Evolutionary conservation across 179 eudicot species (phyloP), one percentile per base, ranked within the genome.

Genomic region (Spinacia oleracea): DNA sequence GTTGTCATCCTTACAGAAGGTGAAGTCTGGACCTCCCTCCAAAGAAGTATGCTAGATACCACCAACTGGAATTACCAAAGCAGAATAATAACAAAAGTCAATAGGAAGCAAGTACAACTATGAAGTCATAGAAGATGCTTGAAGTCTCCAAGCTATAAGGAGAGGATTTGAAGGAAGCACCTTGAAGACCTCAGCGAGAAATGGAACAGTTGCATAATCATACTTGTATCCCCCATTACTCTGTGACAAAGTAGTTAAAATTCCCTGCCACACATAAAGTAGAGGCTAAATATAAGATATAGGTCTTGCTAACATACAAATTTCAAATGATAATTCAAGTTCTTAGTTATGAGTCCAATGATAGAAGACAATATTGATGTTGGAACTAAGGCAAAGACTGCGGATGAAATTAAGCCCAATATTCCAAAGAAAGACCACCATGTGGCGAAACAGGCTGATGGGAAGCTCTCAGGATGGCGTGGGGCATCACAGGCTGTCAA

Each of bases 131-230:
- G 48, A 74, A 40, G 48, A 42, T 25, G 79, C 27, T 68, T 16
- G 74, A 43, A 53, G 21, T 55, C 23, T 63, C 27, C 73, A 15
- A 40, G 48, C 46, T n/a, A 20, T n/a, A 65, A 60, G 43, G 43
- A 74, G 34, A 18, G 79, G 59, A 72, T 55, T 45, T 55, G 67
- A 48, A 66, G 27, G 6, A 75, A 71, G 40, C 79, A 91, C 98
- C 97, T 95, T 95, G 83, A 91, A 95, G 60, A 90, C 83, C 85
- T 95, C 98, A 60, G 98, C 97, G 68, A 95, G 98, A 86, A 93
- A 95, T 35, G 98, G 98, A 84, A 95, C 90, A 55, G 98, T 93
- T 18, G 97, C 97, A 77, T 93, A 95, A 79, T 95, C 98, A 86
- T 93, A 95, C 79, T 90, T 93, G 79, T 95, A 93, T 62, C 91